These are phyloP conservation scores for Cladosporium velox DNA, from an alignment of 2,329 filamentous ascomycete genomes.

Conservation along the genomic window DNA sequence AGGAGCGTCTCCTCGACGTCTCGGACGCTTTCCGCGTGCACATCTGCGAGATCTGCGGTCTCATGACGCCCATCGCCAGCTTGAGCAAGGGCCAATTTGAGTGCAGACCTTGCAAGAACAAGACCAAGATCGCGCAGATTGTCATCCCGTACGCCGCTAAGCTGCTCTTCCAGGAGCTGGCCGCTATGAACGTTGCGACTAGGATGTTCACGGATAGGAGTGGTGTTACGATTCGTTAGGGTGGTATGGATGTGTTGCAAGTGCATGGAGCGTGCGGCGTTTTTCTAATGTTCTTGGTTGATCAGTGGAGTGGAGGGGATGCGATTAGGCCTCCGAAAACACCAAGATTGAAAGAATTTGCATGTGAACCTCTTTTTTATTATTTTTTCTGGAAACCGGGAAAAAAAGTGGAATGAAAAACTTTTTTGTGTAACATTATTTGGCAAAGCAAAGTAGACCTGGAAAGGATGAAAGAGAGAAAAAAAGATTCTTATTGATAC, in stretches of 20 bases:
- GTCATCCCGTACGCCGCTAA: conserved; percentile 98
- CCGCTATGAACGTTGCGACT: conserved; percentile 97
- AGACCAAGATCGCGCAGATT: conserved; percentile 96
- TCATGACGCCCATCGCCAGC: conserved; percentile 99
- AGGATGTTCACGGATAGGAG: conserved; percentile 80
- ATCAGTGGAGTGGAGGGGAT: background rate
- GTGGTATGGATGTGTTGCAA: background rate
- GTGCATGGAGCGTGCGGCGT: conserved; percentile 14
- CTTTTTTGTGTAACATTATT: background rate
- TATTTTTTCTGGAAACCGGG: background rate
- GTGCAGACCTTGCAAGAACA: conserved; percentile 97
- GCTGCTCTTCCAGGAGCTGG: conserved; percentile 95
- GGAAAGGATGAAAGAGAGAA: background rate
- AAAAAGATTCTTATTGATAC: background rate
- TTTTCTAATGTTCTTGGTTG: conserved; percentile 4
- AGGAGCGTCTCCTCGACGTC: conserved; percentile 95
- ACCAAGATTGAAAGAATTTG: background rate
- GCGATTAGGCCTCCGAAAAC: background rate
- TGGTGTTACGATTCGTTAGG: conserved; percentile 35
- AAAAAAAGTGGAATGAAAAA: background rate
- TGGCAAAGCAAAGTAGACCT: background rate
- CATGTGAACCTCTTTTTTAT: background rate
- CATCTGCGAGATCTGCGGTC: conserved; percentile 95
- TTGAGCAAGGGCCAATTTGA: conserved; percentile 95
- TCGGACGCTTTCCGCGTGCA: conserved; percentile 98